Base-by-base conservation (phyloP, 2,329 filamentous ascomycete genomes). In the Aspergillus tamarii region DNA sequence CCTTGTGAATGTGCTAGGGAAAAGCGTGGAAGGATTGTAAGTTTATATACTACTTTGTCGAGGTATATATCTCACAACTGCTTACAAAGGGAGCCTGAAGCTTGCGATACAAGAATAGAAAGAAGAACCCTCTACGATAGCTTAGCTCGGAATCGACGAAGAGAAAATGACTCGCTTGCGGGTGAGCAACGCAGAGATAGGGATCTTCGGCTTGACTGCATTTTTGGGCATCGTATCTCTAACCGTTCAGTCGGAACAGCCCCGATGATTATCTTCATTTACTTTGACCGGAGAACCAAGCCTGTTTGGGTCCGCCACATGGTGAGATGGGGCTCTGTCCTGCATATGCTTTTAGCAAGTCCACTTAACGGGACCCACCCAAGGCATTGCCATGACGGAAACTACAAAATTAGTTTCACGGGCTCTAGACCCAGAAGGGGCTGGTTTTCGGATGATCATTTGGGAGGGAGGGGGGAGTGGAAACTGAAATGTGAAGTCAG, bases 121-220 rank as follows among this genome's bases (percentile, higher is more conserved):
- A 32, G 58, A 50, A 48, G 52, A 41, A 41, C 2, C 32, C 61
- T 64, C 36, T 59, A 54, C 34, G 23, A 58, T 12, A n/a, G 21
- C 56, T 61, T 58, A 53, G 41, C 32, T 28, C 41, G 14, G 55
- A 62, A 63, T 46, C 57, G 59, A 63, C 57, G n/a, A 60, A 60
- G 5, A 26, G 5, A 26, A 26, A 64, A 62, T 54, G 48, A 45
- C 16, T 30, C 7, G 55, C 21, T 28, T 23, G 55, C 16, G 45
- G 23, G 36, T 55, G 56, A 57, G 62, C 63, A 60, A 64, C 53
- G 60, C 61, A 57, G 60, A 65, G 68, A 67, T 70, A 45, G 63
- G 62, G 68, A 70, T 70, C 67, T 63, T 68, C 66, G 53, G 45
- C 32, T 54, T 53, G 41, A 59, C 48, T 61, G 62, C 50, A 54